A percentile compares a stretch with the other conserved stretches of the same genome.
Conservation (phyloP, 2,329 filamentous ascomycete species). For the Aspergillus sp. region DNA sequence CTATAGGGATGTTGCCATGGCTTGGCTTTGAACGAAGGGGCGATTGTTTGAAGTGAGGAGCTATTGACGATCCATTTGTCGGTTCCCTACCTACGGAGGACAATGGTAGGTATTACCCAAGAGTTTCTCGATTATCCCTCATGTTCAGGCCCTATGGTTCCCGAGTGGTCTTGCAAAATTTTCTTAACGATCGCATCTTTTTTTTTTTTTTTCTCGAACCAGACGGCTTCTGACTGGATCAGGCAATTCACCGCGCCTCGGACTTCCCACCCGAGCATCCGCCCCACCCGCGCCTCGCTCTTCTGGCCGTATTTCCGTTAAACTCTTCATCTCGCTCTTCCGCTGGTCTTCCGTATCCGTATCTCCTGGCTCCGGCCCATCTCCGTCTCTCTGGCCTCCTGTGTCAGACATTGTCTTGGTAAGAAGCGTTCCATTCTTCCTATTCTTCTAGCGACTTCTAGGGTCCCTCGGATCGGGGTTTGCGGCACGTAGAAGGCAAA, state of each 20-base stretch:
- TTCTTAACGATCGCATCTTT: neutral
- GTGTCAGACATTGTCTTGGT: neutral
- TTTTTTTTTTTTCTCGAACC: too few species aligned
- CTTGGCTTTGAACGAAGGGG: slow-evolving; percentile 5
- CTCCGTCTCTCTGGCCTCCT: neutral
- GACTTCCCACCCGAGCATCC: slow-evolving; percentile 10
- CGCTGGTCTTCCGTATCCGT: neutral
- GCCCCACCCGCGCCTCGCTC: slow-evolving; percentile 4
- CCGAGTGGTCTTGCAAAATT: neutral
- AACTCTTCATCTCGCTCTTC: neutral
- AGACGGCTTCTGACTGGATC: slow-evolving; percentile 7
- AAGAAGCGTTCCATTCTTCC: neutral
- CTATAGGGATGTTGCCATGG: slow-evolving; percentile 19
- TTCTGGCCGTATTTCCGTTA: slow-evolving; percentile 17
- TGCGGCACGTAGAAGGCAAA: neutral
- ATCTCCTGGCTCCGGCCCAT: slow-evolving; percentile 1
- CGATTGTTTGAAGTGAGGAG: neutral
- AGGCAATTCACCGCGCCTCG: slow-evolving; percentile 19
- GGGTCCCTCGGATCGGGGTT: neutral
- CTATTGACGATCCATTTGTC: neutral
- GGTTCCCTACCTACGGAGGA: too few species aligned
- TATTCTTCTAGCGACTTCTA: neutral
- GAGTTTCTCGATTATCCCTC: neutral
- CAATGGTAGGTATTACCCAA: neutral
- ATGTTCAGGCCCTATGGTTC: neutral